These are phyloP conservation scores for Podospora bellae-mahoneyi DNA, from an alignment of 495 filamentous ascomycete species.

Conservation along the genomic window DNA sequence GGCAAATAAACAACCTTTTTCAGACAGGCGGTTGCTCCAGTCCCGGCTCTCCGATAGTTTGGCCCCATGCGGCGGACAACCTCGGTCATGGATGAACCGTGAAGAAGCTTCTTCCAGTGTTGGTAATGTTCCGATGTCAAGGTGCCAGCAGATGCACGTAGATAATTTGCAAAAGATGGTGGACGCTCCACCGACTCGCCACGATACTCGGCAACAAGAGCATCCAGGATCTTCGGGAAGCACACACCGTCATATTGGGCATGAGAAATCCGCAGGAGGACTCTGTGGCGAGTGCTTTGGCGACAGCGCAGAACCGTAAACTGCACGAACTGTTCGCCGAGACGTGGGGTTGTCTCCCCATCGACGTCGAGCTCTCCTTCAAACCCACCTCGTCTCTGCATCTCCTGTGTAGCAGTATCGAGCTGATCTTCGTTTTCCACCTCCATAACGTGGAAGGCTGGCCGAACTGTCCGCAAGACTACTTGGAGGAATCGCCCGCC, in stretches of 20 bases:
- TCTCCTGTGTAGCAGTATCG: constrained; percentile 21
- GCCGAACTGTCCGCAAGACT: constrained; percentile 52
- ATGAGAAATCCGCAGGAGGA: constrained; percentile 62
- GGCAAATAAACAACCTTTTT: constrained; percentile 22
- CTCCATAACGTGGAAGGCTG: constrained; percentile 49
- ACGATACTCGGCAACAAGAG: constrained; percentile 53
- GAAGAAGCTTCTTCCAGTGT: constrained; percentile 53
- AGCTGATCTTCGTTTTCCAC: constrained; percentile 48
- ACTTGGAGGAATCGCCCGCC: constrained; percentile 57
- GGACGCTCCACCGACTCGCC: constrained; percentile 43
- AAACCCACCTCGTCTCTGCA: background rate
- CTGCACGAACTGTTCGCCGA: constrained; percentile 55
- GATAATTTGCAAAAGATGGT: constrained; percentile 53
- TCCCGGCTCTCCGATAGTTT: constrained; percentile 3
- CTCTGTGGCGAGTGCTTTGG: constrained; percentile 44
- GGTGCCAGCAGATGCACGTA: constrained; percentile 48
- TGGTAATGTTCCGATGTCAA: constrained; percentile 36
- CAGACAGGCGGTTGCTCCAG: constrained; percentile 2
- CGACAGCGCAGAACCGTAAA: constrained; percentile 51
- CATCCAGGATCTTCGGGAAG: constrained; percentile 54
- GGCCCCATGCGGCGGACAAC: constrained; percentile 21
- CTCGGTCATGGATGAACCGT: constrained; percentile 46
- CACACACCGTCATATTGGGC: constrained; percentile 67
- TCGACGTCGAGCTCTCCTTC: constrained; percentile 15
- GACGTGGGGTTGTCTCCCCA: constrained; percentile 40